A percentile compares a stretch with the other conserved stretches of the same genome.
These are phyloP conservation scores for Terfezia boudieri DNA, from an alignment of 495 filamentous ascomycete species.

Conservation along the genomic window DNA sequence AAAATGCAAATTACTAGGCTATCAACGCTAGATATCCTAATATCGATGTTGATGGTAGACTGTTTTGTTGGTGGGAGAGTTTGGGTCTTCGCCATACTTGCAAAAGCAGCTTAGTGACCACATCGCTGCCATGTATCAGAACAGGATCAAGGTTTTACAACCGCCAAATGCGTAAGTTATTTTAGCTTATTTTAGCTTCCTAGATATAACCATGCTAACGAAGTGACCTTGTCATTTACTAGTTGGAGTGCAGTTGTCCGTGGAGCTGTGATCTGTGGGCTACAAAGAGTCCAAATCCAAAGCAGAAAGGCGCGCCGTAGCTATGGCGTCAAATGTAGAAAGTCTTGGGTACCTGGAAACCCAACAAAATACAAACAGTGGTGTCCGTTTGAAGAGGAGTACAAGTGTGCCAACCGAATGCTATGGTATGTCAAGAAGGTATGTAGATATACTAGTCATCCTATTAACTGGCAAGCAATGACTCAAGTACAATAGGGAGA, in stretches of 20 bases:
- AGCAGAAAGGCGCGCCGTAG: constrained; percentile 7
- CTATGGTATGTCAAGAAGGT: too few relatives aligned
- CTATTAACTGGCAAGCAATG: too few relatives aligned
- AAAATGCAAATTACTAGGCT: too few relatives aligned
- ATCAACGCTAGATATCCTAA: too few relatives aligned
- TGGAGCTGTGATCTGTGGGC: not conserved
- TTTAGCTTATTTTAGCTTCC: not conserved
- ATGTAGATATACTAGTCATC: too few relatives aligned
- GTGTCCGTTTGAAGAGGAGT: too few relatives aligned
- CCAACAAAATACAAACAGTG: too few relatives aligned
- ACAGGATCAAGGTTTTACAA: not conserved
- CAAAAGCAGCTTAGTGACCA: not conserved
- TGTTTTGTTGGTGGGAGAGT: not conserved
- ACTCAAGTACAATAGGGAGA: too few relatives aligned
- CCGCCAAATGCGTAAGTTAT: not conserved
- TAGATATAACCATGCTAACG: not conserved
- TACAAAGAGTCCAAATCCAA: constrained; percentile 6
- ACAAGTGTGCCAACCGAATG: too few relatives aligned
- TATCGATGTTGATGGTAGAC: not conserved
- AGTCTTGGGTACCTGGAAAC: too few relatives aligned
- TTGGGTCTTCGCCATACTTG: not conserved
- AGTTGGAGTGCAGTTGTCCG: not conserved
- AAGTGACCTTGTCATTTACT: not conserved
- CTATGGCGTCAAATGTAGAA: not conserved
- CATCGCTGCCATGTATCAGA: not conserved